These are phyloP conservation scores for Pleurotus ostreatus DNA, from an alignment of 768 basidiomycete species.

Conservation along the genomic window DNA sequence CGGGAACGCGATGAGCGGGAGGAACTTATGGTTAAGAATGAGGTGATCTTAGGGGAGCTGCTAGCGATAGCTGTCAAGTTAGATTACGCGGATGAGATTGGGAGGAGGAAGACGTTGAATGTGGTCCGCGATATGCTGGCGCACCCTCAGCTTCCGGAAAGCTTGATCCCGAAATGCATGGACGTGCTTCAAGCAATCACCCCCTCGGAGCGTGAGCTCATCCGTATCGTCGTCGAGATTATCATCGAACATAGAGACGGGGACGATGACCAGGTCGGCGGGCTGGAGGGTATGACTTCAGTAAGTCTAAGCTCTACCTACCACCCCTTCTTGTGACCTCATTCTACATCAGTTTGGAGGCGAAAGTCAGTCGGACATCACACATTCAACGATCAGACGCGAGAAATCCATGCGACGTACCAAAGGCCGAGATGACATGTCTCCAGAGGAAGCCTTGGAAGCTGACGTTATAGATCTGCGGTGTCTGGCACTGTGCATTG, in stretches of 20 bases:
- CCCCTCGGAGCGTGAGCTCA: conserved; percentile 80
- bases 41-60: conserved; percentile 78
- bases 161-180: conserved; percentile 74
- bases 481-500: conserved; percentile 79
- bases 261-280: conserved; percentile 29
- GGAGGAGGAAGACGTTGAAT: conserved; percentile 83
- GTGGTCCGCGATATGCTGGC: conserved; percentile 90
- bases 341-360: conserved; percentile 13
- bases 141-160: conserved; percentile 74
- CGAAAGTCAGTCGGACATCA: conserved; percentile 23
- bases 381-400: conserved; percentile 15
- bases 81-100: conserved; percentile 95
- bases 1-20: conserved; percentile 47
- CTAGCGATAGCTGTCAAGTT: conserved; percentile 76
- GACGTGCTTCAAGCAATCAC: conserved; percentile 84
- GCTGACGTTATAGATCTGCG: conserved; percentile 76
- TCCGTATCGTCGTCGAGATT: conserved; percentile 85
- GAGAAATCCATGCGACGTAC: conserved; percentile 23
- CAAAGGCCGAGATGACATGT: conserved; percentile 56
- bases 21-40: conserved; percentile 58
- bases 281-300: conserved; percentile 12
- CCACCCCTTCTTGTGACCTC: not conserved
- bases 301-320: not conserved
- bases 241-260: conserved; percentile 68
- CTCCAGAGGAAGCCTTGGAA: conserved; percentile 58